phyloP scores from a whole-genome alignment of 2,329 filamentous ascomycete genomes.

The Ophiostoma novo-ulmi region DNA sequence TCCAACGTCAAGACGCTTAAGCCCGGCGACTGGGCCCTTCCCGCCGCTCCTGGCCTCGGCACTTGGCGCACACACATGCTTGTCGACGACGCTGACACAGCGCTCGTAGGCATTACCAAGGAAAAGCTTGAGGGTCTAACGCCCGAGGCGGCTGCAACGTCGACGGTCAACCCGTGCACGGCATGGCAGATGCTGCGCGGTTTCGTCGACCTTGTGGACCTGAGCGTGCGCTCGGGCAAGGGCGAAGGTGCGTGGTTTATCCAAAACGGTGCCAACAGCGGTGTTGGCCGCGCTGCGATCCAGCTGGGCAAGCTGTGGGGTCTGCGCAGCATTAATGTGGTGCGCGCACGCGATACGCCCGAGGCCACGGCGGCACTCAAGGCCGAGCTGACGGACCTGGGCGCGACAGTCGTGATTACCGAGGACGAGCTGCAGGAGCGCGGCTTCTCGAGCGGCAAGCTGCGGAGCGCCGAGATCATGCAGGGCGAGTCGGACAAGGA shows the following conservation, averaged over 20 bases:
- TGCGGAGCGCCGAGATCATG: constrained; percentile 57
- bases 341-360: constrained; percentile 63
- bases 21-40: constrained; percentile 91
- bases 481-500: constrained; percentile 58
- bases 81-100: constrained; percentile 45
- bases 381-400: constrained; percentile 49
- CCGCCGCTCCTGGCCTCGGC: constrained; percentile 74
- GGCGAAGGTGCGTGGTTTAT: constrained; percentile 88
- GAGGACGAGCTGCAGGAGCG: constrained; percentile 51
- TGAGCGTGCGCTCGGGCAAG: constrained; percentile 45
- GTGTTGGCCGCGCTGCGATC: constrained; percentile 85
- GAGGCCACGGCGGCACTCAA: constrained; percentile 59
- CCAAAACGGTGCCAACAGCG: constrained; percentile 94
- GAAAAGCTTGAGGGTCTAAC: constrained; percentile 44
- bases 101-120: constrained; percentile 57
- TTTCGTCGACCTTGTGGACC: constrained; percentile 53
- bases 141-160: constrained; percentile 75
- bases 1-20: constrained; percentile 49
- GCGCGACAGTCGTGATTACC: constrained; percentile 53
- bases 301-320: constrained; percentile 85
- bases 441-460: constrained; percentile 54
- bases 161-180: constrained; percentile 87
- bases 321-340: constrained; percentile 81
- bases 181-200: constrained; percentile 90
- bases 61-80: constrained; percentile 93